Evolutionary conservation across 1,284 basidiomycete genomes (phyloP), one percentile per base, ranked within the genome.

Genomic region (Rhizopogon hawkerae): DNA sequence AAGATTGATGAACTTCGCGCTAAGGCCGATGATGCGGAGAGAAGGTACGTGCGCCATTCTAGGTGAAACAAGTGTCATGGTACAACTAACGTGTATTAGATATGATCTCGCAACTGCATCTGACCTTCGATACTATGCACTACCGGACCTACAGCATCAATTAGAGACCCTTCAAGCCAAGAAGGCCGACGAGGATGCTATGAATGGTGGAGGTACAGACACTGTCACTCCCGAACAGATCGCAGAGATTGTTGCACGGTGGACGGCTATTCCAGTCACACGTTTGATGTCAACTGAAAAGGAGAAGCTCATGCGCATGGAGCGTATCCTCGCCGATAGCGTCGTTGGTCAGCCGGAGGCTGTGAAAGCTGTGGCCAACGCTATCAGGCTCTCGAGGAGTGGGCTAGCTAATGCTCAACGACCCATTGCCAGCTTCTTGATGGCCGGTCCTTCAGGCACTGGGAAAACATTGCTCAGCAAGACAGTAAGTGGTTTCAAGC

Each of bases 11-110:
- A 96, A 56, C 75, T 98, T 37, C 88, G 84, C 57, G 84, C 87
- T 18, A 98, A 98, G 73, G 87, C 90, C 0, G 92, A 96, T 58
- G 92, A 96, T 44, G 95, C 95, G 5, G 92, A 98, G 67, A 77
- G 95, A 65, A 81, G 82, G 71, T 85, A 75, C 59, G 78, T 67
- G 49, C n/a, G 43, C 35, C 53, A 18, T 49, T 10, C 18, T 35
- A n/a, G n/a, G 36, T 13, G 16, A 52, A 26, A 21, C 1, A 5
- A 24, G 13, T 11, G 24, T 31, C 24, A 55, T 39, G 26, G 31
- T 10, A 13, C 8, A 11, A 13, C 4, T n/a, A 26, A 16, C 11
- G 9, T 16, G 44, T 48, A 50, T 3, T 48, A 81, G 85, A 64
- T 85, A 80, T 60, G 91, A 93, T 60, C 78, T 95, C 48, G 79